Evolutionary conservation across 768 basidiomycete genomes (phyloP).

Genomic region (Tulasnella sp.): DNA sequence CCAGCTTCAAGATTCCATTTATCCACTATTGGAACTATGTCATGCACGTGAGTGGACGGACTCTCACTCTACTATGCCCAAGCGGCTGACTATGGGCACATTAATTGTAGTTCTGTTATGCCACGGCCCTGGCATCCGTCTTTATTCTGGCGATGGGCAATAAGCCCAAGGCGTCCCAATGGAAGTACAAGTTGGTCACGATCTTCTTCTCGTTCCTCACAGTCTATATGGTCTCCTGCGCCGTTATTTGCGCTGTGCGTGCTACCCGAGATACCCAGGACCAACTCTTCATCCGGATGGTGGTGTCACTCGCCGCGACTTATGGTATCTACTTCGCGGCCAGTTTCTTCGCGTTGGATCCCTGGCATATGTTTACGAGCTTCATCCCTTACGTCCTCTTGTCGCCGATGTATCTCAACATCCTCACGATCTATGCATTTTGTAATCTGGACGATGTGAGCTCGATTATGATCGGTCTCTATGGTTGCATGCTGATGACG

Average conservation of each 20-base stretch:
- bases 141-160: slow-evolving; percentile 97
- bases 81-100: background rate
- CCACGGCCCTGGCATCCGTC: slow-evolving; percentile 73
- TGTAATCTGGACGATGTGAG: slow-evolving; percentile 76
- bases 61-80: too few relatives aligned
- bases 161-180: slow-evolving; percentile 69
- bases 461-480: slow-evolving; percentile 16
- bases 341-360: slow-evolving; percentile 79
- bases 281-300: slow-evolving; percentile 54
- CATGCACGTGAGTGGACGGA: slow-evolving; percentile 55
- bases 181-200: slow-evolving; percentile 78
- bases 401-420: slow-evolving; percentile 69
- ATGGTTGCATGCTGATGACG: background rate
- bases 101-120: slow-evolving; percentile 65
- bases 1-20: slow-evolving; percentile 49
- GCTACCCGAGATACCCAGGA: slow-evolving; percentile 54
- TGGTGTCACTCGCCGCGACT: slow-evolving; percentile 77
- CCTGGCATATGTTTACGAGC: slow-evolving; percentile 92
- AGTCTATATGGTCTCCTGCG: slow-evolving; percentile 73
- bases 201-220: slow-evolving; percentile 68
- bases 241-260: slow-evolving; percentile 67
- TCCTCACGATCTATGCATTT: slow-evolving; percentile 74
- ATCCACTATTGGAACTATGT: slow-evolving; percentile 68
- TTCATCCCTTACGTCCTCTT: slow-evolving; percentile 82
- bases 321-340: slow-evolving; percentile 77